Percentiles rank a stretch among this genome's conserved stretches.
Conservation (phyloP, 768 basidiomycete genomes). For the Chalciporus chontae region DNA sequence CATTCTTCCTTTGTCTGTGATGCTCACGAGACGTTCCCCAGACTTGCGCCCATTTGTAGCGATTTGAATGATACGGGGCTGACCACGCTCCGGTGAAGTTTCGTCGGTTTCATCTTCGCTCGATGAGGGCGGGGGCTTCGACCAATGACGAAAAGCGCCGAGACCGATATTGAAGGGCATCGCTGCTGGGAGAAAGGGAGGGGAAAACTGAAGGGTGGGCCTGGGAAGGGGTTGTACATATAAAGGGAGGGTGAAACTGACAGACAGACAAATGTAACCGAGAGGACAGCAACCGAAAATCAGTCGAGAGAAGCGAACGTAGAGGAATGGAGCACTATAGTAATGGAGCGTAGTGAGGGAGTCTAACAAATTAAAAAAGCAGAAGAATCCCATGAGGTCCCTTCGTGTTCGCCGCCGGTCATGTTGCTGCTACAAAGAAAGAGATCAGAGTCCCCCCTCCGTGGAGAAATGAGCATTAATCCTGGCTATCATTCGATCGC, state of each 20-base stretch:
- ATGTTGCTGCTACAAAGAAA: background rate
- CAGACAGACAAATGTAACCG: conserved; percentile 8
- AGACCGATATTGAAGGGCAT: conserved; percentile 7
- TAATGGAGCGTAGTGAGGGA: background rate
- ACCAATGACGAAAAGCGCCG: conserved; percentile 19
- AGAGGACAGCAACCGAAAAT: conserved; percentile 9
- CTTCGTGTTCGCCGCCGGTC: conserved; percentile 3
- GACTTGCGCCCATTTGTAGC: background rate
- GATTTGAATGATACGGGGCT: conserved; percentile 8
- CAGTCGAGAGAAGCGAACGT: background rate
- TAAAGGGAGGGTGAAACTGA: background rate
- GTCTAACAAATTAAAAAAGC: background rate
- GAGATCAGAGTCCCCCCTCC: background rate
- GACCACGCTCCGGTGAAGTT: conserved; percentile 15
- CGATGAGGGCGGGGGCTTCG: background rate
- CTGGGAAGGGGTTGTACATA: conserved; percentile 9
- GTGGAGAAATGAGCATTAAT: background rate
- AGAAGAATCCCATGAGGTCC: conserved; percentile 20
- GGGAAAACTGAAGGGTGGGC: background rate
- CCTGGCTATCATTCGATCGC: background rate
- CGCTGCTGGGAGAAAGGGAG: too few species aligned
- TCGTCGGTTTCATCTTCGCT: conserved; percentile 26
- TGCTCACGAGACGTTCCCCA: background rate
- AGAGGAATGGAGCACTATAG: too few species aligned
- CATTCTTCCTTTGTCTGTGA: background rate